These are phyloP conservation scores for Diospyros kaki DNA, from an alignment of 148 eudicot species.

Conservation along the genomic window DNA sequence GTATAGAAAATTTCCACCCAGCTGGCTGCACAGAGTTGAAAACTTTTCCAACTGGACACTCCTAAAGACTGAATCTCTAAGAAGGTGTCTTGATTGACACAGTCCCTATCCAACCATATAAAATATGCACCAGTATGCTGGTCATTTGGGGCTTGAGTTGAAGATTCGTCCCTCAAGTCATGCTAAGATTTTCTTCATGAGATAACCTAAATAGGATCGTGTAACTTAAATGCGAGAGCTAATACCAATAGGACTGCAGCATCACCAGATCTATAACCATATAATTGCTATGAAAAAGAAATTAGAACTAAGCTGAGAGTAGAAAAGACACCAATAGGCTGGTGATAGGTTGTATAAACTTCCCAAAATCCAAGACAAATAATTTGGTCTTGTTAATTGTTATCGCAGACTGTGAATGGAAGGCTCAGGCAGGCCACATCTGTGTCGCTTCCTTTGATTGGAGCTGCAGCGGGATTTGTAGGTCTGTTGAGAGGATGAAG, in stretches of 20 bases:
- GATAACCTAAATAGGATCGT: too few relatives aligned
- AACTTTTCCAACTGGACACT: too few relatives aligned
- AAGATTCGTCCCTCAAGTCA: background rate
- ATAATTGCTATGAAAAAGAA: background rate
- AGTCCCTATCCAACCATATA: background rate
- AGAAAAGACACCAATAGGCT: background rate
- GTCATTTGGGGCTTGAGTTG: background rate
- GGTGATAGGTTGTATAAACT: background rate
- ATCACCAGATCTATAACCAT: background rate
- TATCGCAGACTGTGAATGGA: constrained; percentile 44
- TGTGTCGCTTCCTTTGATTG: constrained; percentile 50
- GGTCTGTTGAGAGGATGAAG: constrained; percentile 40
- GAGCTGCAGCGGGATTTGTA: constrained; percentile 47
- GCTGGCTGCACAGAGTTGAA: too few relatives aligned
- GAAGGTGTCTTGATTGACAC: too few relatives aligned
- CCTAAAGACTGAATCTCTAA: too few relatives aligned
- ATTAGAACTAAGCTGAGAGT: background rate
- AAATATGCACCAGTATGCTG: background rate
- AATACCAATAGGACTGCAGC: background rate
- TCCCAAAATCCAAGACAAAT: constrained; percentile 2
- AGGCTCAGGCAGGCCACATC: constrained; percentile 46
- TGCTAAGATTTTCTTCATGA: too few relatives aligned
- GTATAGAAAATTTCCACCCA: too few relatives aligned
- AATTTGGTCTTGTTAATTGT: background rate
- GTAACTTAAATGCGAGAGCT: background rate